Evolutionary conservation across 176 grass and related monocot species (phyloP), one percentile per base, ranked within the genome.

Genomic region (Oryza nivara): DNA sequence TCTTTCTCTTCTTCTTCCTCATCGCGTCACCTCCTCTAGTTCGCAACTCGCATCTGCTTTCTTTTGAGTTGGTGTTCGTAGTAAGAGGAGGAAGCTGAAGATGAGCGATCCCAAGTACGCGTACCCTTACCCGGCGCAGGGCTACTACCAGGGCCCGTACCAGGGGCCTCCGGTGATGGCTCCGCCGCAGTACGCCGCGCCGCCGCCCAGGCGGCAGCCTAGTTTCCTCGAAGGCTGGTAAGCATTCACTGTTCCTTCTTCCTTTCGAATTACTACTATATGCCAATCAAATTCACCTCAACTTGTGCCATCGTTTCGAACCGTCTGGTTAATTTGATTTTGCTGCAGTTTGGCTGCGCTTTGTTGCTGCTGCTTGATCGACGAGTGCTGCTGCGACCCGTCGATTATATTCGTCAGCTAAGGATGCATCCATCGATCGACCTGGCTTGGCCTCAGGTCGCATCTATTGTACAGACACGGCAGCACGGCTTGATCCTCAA

Each of bases 161-260:
- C 95, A 97, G 76, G 92, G 92, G 13, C 92, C 92, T 54, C 92
- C 90, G 51, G 92, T 95, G 87, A 95, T 95, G 95, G 91, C 89
- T 65, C 92, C 95, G 60, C 95, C 95, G 49, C 95, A 92, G 84
- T 94, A 97, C 73, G 88, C 88, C 25, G 65, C 88, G 23, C 94
- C 90, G 7, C 92, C 94, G 20, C 83, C 92, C 5, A 74, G 32
- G 16, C 25, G 77, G 34, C 7, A 86, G 56, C 51, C 72, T 11
- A 82, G 92, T 13, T 94, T 94, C 78, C 88, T 97, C 4, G 92
- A 92, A 82, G 95, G 95, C 58, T 97, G 95, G 94, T 97, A 38
- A 38, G 35, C 35, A 36, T 0, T 32, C 30, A 3, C 35, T 4
- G 35, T 36, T 36, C 35, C 35, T 36, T 36, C 35, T 36, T 36